phyloP scores from a whole-genome alignment of 345 rosid genomes.

The Brassica carinata region DNA sequence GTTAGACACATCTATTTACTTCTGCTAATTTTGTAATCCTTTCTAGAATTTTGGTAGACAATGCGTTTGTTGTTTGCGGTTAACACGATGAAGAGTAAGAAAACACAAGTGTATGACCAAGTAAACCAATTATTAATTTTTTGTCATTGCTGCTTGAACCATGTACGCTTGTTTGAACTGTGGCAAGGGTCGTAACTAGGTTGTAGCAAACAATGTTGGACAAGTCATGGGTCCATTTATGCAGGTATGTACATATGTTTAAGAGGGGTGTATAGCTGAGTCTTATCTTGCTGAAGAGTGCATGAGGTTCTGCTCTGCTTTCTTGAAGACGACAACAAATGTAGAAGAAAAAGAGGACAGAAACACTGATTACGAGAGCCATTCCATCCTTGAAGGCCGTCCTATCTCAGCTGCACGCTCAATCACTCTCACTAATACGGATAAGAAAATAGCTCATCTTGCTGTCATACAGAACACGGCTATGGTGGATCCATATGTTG shows the following conservation, averaged over 20 bases:
- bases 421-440: neutral
- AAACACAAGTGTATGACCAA: too few species aligned
- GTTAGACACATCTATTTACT: neutral
- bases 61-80: neutral
- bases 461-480: neutral
- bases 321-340: neutral
- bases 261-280: neutral
- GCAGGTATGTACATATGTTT: neutral
- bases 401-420: neutral
- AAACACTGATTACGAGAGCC: neutral
- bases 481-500: too few species aligned
- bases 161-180: neutral
- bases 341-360: neutral
- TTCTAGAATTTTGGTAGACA: neutral
- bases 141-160: neutral
- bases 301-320: neutral
- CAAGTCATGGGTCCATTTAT: neutral
- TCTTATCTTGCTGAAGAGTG: neutral
- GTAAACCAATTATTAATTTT: too few species aligned
- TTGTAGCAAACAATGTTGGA: neutral
- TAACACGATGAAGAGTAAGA: neutral
- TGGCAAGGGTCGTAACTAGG: neutral
- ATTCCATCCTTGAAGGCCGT: neutral
- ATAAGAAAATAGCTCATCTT: neutral
- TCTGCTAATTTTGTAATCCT: neutral